These are phyloP conservation scores for Pugionium dolabratum DNA, from an alignment of 345 rosid species.

Conservation along the genomic window DNA sequence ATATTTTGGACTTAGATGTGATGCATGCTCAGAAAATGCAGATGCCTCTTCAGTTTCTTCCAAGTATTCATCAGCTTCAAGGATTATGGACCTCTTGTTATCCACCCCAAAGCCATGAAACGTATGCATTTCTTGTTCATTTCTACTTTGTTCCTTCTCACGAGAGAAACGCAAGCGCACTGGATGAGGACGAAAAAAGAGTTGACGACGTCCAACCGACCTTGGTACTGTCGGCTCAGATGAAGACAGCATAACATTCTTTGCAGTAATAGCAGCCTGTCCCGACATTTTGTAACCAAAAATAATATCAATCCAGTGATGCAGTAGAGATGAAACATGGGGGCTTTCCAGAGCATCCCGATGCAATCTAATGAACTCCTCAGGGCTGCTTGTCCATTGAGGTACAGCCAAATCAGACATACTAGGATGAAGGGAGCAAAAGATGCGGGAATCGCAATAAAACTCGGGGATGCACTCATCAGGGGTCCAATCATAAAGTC, in stretches of 20 bases:
- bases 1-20: slow-evolving; percentile 66
- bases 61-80: slow-evolving; percentile 51
- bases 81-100: slow-evolving; percentile 47
- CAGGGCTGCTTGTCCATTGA: slow-evolving; percentile 74
- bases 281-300: slow-evolving; percentile 96
- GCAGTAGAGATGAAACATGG: slow-evolving; percentile 67
- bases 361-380: slow-evolving; percentile 83
- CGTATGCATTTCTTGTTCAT: slow-evolving; percentile 40
- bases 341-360: slow-evolving; percentile 84
- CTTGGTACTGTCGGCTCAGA: slow-evolving; percentile 65
- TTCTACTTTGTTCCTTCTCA: slow-evolving; percentile 36
- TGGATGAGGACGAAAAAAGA: slow-evolving; percentile 77
- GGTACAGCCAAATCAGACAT: slow-evolving; percentile 95
- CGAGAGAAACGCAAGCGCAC: slow-evolving; percentile 47
- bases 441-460: slow-evolving; percentile 75
- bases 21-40: slow-evolving; percentile 70
- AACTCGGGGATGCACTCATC: slow-evolving; percentile 98
- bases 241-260: slow-evolving; percentile 91
- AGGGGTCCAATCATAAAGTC: slow-evolving; percentile 98
- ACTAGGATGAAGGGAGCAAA: slow-evolving; percentile 69
- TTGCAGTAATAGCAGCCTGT: slow-evolving; percentile 79
- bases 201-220: slow-evolving; percentile 87
- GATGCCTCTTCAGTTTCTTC: slow-evolving; percentile 73
- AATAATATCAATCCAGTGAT: slow-evolving; percentile 88
- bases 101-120: slow-evolving; percentile 47